Conservation (phyloP, 192 early-diverging fungal genomes). For the Coemansia nantahalensis region DNA sequence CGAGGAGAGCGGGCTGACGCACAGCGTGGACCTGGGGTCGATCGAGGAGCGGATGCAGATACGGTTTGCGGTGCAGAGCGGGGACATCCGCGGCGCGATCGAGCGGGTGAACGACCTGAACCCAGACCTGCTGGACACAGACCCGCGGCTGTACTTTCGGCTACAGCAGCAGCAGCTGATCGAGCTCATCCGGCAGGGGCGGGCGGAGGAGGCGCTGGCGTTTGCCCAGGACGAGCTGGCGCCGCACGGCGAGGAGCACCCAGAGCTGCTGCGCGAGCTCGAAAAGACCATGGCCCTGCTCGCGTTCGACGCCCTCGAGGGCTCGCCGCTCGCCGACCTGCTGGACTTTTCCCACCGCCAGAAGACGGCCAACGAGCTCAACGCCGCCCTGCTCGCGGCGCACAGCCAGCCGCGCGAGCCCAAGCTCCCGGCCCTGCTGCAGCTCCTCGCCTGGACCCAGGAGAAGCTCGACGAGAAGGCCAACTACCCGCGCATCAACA, state of each 20-base stretch:
- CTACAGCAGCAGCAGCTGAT: conserved; percentile 97
- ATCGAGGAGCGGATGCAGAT: conserved; percentile 97
- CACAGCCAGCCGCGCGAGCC: conserved; percentile 94
- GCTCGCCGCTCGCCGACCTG: conserved; percentile 76
- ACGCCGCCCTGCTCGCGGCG: conserved; percentile 84
- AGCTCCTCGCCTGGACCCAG: conserved; percentile 94
- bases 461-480: conserved; percentile 84
- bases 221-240: conserved; percentile 98
- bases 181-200: conserved; percentile 85
- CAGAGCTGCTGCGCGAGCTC: conserved; percentile 92
- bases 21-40: conserved; percentile 77
- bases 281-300: conserved; percentile 96
- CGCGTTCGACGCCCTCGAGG: conserved; percentile 75
- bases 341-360: conserved; percentile 87
- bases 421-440: conserved; percentile 85
- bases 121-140: conserved; percentile 94
- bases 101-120: conserved; percentile 98
- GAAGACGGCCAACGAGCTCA: conserved; percentile 91
- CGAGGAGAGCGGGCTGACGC: conserved; percentile 77
- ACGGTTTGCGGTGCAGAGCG: conserved; percentile 84
- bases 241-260: conserved; percentile 94
- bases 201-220: conserved; percentile 78
- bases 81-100: conserved; percentile 91
- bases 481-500: conserved; percentile 81
- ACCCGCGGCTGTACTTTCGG: conserved; percentile 92